Conservation (phyloP, 2,329 filamentous ascomycete genomes). For the Verticillium albo-atrum region DNA sequence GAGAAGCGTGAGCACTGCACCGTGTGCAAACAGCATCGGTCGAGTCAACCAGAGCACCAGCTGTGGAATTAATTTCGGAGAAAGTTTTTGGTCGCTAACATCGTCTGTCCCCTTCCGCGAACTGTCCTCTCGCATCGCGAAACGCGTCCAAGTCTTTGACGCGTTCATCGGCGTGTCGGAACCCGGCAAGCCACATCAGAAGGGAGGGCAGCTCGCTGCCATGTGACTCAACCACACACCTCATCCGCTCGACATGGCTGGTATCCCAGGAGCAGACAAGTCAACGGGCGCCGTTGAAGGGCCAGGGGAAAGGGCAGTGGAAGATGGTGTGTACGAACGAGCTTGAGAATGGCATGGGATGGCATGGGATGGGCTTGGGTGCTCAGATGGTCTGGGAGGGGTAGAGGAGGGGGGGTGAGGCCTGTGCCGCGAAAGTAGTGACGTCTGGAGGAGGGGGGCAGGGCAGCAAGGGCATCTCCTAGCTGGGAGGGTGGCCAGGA, state of each 20-base stretch:
- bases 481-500: background rate
- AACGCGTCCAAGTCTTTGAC: background rate
- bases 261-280: background rate
- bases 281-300: background rate
- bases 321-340: constrained; percentile 9
- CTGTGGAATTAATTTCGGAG: background rate
- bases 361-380: background rate
- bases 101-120: background rate
- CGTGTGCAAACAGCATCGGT: background rate
- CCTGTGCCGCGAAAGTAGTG: background rate
- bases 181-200: background rate
- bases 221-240: background rate
- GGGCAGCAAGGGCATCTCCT: background rate
- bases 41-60: background rate
- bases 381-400: background rate
- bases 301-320: background rate
- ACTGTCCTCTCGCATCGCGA: background rate
- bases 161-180: background rate
- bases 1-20: background rate
- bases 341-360: constrained; percentile 1
- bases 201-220: background rate
- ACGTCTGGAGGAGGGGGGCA: background rate
- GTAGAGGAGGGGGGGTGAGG: background rate
- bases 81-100: background rate
- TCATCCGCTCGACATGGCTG: background rate